phyloP scores from a whole-genome alignment of 2,329 filamentous ascomycete genomes.

The Truncatella angustata region DNA sequence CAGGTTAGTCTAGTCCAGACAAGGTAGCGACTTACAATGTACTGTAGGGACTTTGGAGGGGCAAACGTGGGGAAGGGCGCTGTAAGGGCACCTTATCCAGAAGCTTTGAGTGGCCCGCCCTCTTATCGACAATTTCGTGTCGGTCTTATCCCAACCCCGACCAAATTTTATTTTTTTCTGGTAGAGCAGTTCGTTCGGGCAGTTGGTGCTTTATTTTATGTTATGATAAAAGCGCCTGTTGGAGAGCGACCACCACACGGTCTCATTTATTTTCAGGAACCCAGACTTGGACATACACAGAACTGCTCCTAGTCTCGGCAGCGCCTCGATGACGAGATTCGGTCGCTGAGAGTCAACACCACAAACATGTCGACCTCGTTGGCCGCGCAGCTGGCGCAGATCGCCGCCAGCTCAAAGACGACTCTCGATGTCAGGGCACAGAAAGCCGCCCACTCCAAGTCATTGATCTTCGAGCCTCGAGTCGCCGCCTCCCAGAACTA shows the following conservation, averaged over 20 bases:
- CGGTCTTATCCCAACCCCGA: slow-evolving; percentile 21
- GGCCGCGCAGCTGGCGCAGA: slow-evolving; percentile 88
- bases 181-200: too few relatives aligned
- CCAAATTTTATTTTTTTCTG: too few relatives aligned
- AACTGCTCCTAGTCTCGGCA: too few relatives aligned
- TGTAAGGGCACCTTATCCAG: slow-evolving; percentile 13
- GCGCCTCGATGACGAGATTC: too few relatives aligned
- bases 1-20: too few relatives aligned
- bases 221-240: too few relatives aligned
- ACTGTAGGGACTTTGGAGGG: too few relatives aligned
- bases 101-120: slow-evolving; percentile 15
- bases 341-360: too few relatives aligned
- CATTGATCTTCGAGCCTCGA: slow-evolving; percentile 85
- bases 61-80: neutral
- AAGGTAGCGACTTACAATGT: too few relatives aligned
- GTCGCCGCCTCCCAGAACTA: slow-evolving; percentile 86
- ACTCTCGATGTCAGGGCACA: slow-evolving; percentile 92
- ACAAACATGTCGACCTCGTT: slow-evolving; percentile 77
- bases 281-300: neutral
- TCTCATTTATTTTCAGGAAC: too few relatives aligned
- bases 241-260: too few relatives aligned
- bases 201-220: too few relatives aligned
- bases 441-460: slow-evolving; percentile 88
- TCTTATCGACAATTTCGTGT: slow-evolving; percentile 21
- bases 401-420: slow-evolving; percentile 85